Conservation (phyloP, 129 eudicot genomes). For the Flaveria linearis region DNA sequence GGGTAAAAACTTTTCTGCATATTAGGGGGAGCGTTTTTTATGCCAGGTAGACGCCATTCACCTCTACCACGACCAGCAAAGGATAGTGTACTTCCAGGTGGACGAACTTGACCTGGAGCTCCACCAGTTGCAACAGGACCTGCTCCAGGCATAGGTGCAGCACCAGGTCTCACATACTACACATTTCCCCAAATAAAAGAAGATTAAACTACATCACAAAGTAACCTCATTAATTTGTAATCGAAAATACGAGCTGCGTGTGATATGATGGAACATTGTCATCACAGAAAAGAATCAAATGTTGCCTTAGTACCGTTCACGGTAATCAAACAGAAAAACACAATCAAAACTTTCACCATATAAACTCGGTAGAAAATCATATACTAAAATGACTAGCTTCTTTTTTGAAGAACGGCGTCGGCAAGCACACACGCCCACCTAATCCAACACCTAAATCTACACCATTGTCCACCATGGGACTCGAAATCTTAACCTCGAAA, state of each 20-base stretch:
- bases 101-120: constrained; percentile 76
- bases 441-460: too few species aligned
- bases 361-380: background rate
- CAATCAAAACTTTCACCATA: background rate
- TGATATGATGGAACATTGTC: background rate
- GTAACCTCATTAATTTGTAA: background rate
- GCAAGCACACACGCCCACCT: too few species aligned
- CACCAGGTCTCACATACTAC: constrained; percentile 99
- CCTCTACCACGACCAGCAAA: constrained; percentile 95
- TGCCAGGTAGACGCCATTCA: constrained; percentile 89
- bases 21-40: constrained; percentile 46
- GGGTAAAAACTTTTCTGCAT: constrained; percentile 81
- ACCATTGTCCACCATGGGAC: too few species aligned
- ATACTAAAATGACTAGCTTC: background rate
- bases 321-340: background rate
- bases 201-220: constrained; percentile 20
- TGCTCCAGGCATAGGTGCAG: constrained; percentile 81
- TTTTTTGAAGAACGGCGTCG: too few species aligned
- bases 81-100: constrained; percentile 58
- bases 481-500: too few species aligned
- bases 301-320: constrained; percentile 21
- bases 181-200: constrained; percentile 30
- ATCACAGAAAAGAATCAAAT: background rate
- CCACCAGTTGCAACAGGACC: constrained; percentile 49
- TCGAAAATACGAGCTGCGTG: background rate